Evolutionary conservation across 2,329 filamentous ascomycete genomes (phyloP), one percentile per base, ranked within the genome.

Genomic region (Ophiostoma piceae): DNA sequence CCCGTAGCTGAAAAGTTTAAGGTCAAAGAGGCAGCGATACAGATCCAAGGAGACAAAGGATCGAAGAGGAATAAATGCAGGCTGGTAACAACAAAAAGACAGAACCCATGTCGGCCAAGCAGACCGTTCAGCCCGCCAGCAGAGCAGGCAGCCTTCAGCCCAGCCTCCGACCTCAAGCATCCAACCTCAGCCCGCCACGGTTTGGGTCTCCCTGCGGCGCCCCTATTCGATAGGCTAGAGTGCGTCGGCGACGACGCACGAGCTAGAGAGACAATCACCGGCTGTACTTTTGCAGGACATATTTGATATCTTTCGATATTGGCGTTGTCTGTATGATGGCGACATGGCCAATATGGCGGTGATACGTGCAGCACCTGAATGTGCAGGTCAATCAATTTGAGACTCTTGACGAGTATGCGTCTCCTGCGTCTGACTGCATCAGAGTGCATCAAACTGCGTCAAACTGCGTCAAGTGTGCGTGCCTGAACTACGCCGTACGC

Each of bases 181-280:
- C 51, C 22, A 22, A 57, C 22, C 22, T 57, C 57, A 62, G 57
- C 57, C 57, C 57, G 57, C 57, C 57, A 32, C 57, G 22, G 12
- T 62, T 62, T 35, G 11, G 57, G 26, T 12, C 57, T 62, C 57
- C 57, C 22, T 62, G 57, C 57, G 26, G 11, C 8, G 11, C 57
- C 57, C 57, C 57, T 35, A 62, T 62, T 32, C 26, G 14, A 62
- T 62, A 16, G 57, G 26, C 26, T 6, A 16, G 26, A 35, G 57
- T 32, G n/a, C 26, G 32, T 60, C 57, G 57, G 57, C 51, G 51
- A 57, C 51, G 22, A 57, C 51, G n/a, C 57, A 62, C 57, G 26
- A 62, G 57, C 54, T 29, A 4, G 12, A 47, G 43, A 47, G 43
- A 47, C 43, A 47, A 9, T 62, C 57, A 12, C 57, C 57, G 57